Evolutionary conservation across 495 filamentous ascomycete species (phyloP).

Genomic region (Aspergillus cavernicola): DNA sequence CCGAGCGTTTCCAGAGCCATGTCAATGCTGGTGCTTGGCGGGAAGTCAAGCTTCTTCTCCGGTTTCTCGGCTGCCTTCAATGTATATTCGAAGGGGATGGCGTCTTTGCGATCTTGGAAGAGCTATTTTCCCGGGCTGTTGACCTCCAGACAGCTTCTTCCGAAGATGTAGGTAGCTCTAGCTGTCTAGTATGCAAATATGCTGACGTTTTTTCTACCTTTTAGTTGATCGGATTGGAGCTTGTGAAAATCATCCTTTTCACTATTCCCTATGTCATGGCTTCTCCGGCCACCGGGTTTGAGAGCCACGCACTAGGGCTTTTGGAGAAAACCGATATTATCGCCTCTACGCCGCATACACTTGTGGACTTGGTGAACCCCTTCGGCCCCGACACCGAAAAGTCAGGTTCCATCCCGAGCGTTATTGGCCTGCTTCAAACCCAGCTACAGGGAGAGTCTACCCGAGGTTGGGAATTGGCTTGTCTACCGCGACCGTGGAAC

Average conservation of each 20-base stretch:
- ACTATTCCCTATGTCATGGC: slow-evolving; percentile 89
- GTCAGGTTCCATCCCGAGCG: slow-evolving; percentile 55
- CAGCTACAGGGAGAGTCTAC: slow-evolving; percentile 72
- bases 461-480: slow-evolving; percentile 69
- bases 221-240: slow-evolving; percentile 67
- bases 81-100: slow-evolving; percentile 76
- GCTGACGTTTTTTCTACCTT: slow-evolving; percentile 20
- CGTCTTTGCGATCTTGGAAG: slow-evolving; percentile 77
- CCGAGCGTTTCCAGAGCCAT: slow-evolving; percentile 53
- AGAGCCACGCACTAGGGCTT: slow-evolving; percentile 67
- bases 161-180: slow-evolving; percentile 66
- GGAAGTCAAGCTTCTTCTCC: slow-evolving; percentile 82
- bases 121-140: slow-evolving; percentile 77
- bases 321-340: slow-evolving; percentile 92
- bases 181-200: not conserved
- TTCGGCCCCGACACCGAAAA: slow-evolving; percentile 60
- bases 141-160: slow-evolving; percentile 87
- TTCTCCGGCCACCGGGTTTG: slow-evolving; percentile 59
- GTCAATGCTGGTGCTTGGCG: slow-evolving; percentile 76
- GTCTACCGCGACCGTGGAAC: slow-evolving; percentile 82
- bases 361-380: slow-evolving; percentile 80
- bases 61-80: slow-evolving; percentile 82
- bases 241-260: slow-evolving; percentile 92
- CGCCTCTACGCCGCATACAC: slow-evolving; percentile 73
- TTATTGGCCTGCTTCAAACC: slow-evolving; percentile 79